A percentile compares a stretch with the other conserved stretches of the same genome.
These are phyloP conservation scores for Trametes villosa DNA, from an alignment of 768 basidiomycete species.

Conservation along the genomic window DNA sequence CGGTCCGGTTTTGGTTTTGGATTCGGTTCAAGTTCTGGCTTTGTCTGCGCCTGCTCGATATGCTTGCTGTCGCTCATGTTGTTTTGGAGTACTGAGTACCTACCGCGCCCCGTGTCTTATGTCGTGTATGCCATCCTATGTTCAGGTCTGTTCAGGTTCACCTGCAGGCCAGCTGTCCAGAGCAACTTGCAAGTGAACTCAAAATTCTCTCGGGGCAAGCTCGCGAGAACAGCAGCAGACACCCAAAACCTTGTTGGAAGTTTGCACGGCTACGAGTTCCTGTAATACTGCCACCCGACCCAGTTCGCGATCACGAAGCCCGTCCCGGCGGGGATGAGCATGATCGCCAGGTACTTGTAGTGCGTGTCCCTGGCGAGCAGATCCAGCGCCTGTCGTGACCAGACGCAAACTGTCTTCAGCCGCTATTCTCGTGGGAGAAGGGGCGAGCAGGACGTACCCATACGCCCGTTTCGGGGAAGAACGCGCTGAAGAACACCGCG, in stretches of 20 bases:
- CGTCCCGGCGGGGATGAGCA: slow-evolving; percentile 79
- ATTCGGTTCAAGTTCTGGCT: not conserved
- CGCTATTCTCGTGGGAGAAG: not conserved
- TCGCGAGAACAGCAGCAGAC: too few relatives aligned
- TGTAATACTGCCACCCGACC: slow-evolving; percentile 98
- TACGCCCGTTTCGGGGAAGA: slow-evolving; percentile 57
- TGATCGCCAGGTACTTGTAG: slow-evolving; percentile 85
- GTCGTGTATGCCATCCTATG: slow-evolving; percentile 12
- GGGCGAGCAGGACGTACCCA: slow-evolving; percentile 46
- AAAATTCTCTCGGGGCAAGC: too few relatives aligned
- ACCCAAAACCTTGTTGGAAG: too few relatives aligned
- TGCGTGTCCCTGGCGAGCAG: slow-evolving; percentile 72
- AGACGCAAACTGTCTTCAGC: not conserved
- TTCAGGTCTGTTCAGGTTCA: not conserved
- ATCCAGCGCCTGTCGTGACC: slow-evolving; percentile 58
- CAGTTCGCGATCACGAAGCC: slow-evolving; percentile 98
- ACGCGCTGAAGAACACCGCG: slow-evolving; percentile 67
- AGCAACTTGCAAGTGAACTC: too few relatives aligned
- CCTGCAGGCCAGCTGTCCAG: not conserved
- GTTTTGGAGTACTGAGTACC: slow-evolving; percentile 3
- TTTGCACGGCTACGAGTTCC: slow-evolving; percentile 71
- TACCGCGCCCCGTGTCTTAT: not conserved
- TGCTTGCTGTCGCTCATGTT: slow-evolving; percentile 8
- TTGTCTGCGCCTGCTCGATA: slow-evolving; percentile 3
- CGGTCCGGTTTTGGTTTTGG: not conserved